Base-by-base conservation (phyloP, 1,284 basidiomycete genomes). In the Wolfiporia cocos region DNA sequence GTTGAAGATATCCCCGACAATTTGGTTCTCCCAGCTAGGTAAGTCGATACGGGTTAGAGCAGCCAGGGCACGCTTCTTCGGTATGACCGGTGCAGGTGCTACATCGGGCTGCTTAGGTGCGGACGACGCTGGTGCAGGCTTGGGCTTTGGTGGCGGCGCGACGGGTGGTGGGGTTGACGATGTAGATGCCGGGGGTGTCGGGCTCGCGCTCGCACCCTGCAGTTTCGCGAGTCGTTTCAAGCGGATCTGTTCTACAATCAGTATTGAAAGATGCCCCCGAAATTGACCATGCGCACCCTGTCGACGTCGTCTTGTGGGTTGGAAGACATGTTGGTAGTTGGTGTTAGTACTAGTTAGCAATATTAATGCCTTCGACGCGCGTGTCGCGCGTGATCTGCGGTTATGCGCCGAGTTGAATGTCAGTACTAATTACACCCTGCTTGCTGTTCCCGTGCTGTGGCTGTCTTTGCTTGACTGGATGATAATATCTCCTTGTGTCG, bases 211-310 rank as follows among this genome's bases (percentile, higher is more conserved):
- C 37, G 70, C 58, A 38, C 64, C 53, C 55, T 86, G 83, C 20
- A 92, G 70, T 57, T 85, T 86, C 34, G 86, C 90, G 31, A 94
- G 72, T 46, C 91, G 79, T 66, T 92, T 93, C 61, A 89, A 66
- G 51, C 91, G 87, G 57, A 94, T 92, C 91, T 94, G 48, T 37
- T 32, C 44, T 17, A 37, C 42, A 23, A 41, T 46, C 43, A 44
- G 15, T 6, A 5, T 34, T 32, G 17, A 33, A 7, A 28, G 7
- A 7, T 28, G 14, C 26, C 26, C 7, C 14, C 28, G 5, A 34
- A 45, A 62, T 66, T 45, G 5, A 17, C 9, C 9, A 12, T 11
- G 15, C 49, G 7, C 71, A 89, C 86, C 39, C 81, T 74, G 55
- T 89, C 86, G 14, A 85, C 86, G 63, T 90, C 86, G 43, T 83